These are phyloP conservation scores for Lactifluus hygrophoroides DNA, from an alignment of 768 basidiomycete species.

Conservation along the genomic window DNA sequence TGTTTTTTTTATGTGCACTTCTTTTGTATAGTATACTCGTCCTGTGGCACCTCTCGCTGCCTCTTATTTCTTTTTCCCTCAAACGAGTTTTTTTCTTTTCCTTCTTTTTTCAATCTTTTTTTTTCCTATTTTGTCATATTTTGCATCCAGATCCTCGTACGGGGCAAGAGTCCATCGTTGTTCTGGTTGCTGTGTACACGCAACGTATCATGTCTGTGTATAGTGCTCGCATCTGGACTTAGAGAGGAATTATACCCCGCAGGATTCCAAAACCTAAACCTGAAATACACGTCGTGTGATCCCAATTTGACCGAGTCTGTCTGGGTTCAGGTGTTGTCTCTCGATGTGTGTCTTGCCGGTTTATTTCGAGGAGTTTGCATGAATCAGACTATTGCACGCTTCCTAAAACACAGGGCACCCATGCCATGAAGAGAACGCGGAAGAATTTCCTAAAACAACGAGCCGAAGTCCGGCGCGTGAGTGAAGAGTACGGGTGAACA, in stretches of 20 bases:
- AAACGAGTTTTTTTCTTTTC: background rate
- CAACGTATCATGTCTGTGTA: background rate
- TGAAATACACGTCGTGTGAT: no score
- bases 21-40: constrained; percentile 1
- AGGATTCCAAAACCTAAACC: background rate
- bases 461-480: no score
- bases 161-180: background rate
- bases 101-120: background rate
- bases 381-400: no score
- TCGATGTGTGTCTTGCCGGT: no score
- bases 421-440: background rate
- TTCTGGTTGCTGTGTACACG: background rate
- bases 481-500: no score
- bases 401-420: background rate
- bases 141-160: background rate
- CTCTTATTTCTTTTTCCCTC: background rate
- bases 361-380: no score
- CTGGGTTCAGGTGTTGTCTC: no score
- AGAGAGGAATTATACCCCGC: constrained; percentile 9
- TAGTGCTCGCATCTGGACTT: constrained; percentile 7
- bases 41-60: background rate
- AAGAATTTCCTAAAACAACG: no score
- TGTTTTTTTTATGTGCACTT: background rate
- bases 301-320: no score
- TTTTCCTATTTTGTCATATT: background rate